A percentile compares a stretch with the other conserved stretches of the same genome.
Evolutionary conservation across 2,329 filamentous ascomycete genomes (phyloP).

Genomic region (Cercospora citrullina): DNA sequence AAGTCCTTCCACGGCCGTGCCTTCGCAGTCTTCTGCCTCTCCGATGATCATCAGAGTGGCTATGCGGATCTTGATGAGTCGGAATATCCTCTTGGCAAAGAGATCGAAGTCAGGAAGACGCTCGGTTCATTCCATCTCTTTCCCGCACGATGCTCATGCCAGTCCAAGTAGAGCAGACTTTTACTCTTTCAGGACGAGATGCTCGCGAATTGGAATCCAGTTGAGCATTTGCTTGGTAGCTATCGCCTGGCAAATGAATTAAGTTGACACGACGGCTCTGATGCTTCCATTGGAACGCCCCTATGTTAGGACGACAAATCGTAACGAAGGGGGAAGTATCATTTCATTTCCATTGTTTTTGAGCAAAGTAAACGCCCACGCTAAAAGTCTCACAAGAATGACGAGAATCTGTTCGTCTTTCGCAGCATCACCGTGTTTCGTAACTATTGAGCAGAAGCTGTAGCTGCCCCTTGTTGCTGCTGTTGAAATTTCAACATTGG

Average conservation of each 20-base stretch:
- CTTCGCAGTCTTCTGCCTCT: background rate
- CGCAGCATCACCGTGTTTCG: background rate
- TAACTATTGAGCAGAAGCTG: background rate
- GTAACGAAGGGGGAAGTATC: background rate
- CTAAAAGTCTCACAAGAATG: background rate
- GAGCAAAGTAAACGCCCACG: background rate
- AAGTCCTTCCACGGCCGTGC: background rate
- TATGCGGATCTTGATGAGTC: background rate
- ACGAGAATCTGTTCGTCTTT: background rate
- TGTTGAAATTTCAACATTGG: conserved; percentile 43
- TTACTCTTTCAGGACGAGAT: background rate
- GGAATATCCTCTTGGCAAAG: background rate
- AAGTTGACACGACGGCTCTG: background rate
- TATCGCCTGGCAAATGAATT: background rate
- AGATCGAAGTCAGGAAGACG: background rate
- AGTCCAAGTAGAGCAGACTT: background rate
- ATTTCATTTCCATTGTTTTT: background rate
- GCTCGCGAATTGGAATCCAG: background rate
- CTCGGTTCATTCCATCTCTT: background rate
- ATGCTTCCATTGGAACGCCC: background rate
- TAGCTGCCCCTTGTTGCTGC: background rate
- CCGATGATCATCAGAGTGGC: background rate
- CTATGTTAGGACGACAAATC: background rate
- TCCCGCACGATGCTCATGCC: background rate
- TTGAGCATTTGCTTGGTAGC: background rate